Evolutionary conservation across 164 flowering plant genomes (phyloP).

Genomic region (Protea cynaroides): DNA sequence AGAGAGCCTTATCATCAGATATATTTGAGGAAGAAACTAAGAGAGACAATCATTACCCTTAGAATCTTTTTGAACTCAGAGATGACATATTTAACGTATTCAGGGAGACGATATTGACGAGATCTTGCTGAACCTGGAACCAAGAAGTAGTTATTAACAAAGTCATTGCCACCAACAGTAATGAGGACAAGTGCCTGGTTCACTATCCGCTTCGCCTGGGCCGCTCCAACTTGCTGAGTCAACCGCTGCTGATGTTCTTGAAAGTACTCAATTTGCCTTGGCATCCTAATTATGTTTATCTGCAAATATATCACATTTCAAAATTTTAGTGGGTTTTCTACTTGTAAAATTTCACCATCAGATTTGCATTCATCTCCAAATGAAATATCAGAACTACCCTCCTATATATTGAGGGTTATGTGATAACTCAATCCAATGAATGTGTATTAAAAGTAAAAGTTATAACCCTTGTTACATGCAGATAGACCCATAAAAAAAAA

Average conservation of each 20-base stretch:
- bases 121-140: conserved; percentile 48
- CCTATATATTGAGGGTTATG: too few relatives aligned
- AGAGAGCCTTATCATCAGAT: too few relatives aligned
- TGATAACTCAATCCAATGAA: too few relatives aligned
- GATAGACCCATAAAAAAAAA: too few relatives aligned
- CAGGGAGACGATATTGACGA: conserved; percentile 43
- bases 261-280: conserved; percentile 37
- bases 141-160: conserved; percentile 77
- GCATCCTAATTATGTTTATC: conserved; percentile 54
- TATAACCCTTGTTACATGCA: too few relatives aligned
- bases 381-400: too few relatives aligned
- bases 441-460: too few relatives aligned
- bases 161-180: conserved; percentile 75
- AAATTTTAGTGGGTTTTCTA: too few relatives aligned
- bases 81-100: conserved; percentile 37
- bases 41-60: conserved; percentile 36
- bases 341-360: too few relatives aligned
- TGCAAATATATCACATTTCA: conserved; percentile 18
- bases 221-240: conserved; percentile 33
- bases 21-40: too few relatives aligned
- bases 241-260: conserved; percentile 48
- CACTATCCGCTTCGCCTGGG: conserved; percentile 31
- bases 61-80: conserved; percentile 51
- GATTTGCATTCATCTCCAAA: too few relatives aligned
- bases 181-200: conserved; percentile 52